These are phyloP conservation scores for Pichia cactophila DNA, from an alignment of 1,139 yeast species.

Conservation along the genomic window DNA sequence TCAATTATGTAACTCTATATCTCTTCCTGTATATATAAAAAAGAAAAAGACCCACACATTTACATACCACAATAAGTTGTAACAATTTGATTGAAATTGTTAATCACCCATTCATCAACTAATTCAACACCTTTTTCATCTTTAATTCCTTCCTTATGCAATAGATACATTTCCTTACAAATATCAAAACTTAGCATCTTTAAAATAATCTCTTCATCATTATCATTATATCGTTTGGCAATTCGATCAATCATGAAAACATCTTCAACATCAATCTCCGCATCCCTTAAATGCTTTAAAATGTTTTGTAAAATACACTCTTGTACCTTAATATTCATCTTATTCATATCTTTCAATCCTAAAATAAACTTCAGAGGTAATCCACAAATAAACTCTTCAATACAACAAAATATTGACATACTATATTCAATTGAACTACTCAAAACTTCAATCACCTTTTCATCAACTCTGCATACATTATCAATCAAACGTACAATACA, in stretches of 20 bases:
- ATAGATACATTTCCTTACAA: conserved; percentile 18
- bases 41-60: neutral
- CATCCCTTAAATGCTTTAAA: conserved; percentile 8
- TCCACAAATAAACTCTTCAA: neutral
- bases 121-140: conserved; percentile 19
- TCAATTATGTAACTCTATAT: neutral
- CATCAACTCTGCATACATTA: neutral
- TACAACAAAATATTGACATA: neutral
- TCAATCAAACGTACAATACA: neutral
- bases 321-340: conserved; percentile 4
- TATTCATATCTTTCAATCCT: neutral
- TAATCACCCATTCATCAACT: conserved; percentile 21
- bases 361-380: neutral
- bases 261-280: conserved; percentile 14
- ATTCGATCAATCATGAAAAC: conserved; percentile 21
- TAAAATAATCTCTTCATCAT: conserved; percentile 12
- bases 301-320: conserved; percentile 16
- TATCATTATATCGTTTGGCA: conserved; percentile 13
- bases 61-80: conserved; percentile 1
- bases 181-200: conserved; percentile 18
- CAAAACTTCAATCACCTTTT: neutral
- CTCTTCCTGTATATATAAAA: neutral
- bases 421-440: neutral
- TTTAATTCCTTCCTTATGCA: conserved; percentile 11
- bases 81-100: conserved; percentile 17